Conservation (phyloP, 371 early-diverging fungal species). For the Mortierella polycephala region DNA sequence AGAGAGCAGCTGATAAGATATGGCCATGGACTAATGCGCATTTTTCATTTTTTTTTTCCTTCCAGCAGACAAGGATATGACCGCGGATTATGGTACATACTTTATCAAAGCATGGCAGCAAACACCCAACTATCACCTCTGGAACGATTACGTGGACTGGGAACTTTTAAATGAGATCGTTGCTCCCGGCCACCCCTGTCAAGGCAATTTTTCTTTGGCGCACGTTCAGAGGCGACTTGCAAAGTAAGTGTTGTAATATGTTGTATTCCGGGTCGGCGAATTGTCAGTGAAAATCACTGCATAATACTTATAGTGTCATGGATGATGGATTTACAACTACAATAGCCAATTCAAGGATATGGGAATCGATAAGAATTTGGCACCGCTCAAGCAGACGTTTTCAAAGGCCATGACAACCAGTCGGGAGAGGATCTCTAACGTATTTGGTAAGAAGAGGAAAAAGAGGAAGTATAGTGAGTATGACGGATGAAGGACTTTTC, state of each 20-base stretch:
- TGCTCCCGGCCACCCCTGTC: slow-evolving; percentile 78
- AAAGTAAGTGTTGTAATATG: slow-evolving; percentile 57
- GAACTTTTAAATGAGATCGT: slow-evolving; percentile 72
- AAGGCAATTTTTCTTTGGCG: slow-evolving; percentile 69
- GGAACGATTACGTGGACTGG: slow-evolving; percentile 75
- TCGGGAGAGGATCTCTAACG: slow-evolving; percentile 58
- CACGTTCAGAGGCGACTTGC: slow-evolving; percentile 71
- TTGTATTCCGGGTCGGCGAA: too few relatives aligned
- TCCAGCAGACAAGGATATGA: slow-evolving; percentile 65
- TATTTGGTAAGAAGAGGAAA: slow-evolving; percentile 36
- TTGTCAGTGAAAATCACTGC: too few relatives aligned
- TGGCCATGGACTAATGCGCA: not conserved
- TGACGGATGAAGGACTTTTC: not conserved
- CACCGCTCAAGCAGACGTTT: slow-evolving; percentile 69
- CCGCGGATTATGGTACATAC: slow-evolving; percentile 71
- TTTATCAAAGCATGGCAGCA: slow-evolving; percentile 78
- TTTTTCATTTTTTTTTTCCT: not conserved
- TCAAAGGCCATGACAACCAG: slow-evolving; percentile 72
- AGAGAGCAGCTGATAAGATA: slow-evolving; percentile 7
- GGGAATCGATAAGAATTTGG: slow-evolving; percentile 68
- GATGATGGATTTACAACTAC: not conserved
- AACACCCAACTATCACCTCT: slow-evolving; percentile 75
- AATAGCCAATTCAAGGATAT: slow-evolving; percentile 67
- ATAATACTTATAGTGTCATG: too few relatives aligned
- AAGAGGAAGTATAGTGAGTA: not conserved